A percentile compares a stretch with the other conserved stretches of the same genome.
Conservation (phyloP, 1,284 basidiomycete genomes). For the Fomitopsis pinicola region DNA sequence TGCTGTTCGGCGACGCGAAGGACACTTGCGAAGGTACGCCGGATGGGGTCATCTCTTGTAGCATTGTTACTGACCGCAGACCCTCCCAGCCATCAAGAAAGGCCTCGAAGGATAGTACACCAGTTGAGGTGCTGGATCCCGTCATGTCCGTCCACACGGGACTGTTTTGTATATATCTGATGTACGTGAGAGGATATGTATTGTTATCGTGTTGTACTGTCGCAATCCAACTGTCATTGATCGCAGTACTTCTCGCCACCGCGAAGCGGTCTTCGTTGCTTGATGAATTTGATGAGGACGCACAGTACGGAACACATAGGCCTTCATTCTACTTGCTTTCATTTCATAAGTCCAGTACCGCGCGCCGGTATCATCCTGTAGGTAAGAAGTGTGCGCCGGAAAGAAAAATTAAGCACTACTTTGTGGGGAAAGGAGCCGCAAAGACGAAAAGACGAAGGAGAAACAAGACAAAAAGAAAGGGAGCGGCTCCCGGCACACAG, state of each 20-base stretch:
- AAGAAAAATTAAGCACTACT: neutral
- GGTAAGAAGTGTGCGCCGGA: neutral
- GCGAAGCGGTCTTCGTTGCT: too few relatives aligned
- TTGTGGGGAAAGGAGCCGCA: neutral
- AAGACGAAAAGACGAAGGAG: neutral
- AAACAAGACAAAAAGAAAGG: neutral
- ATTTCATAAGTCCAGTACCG: neutral
- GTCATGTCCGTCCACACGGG: neutral
- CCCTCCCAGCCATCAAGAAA: conserved; percentile 19
- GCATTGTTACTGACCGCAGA: neutral
- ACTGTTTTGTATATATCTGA: neutral
- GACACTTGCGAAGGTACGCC: conserved; percentile 73
- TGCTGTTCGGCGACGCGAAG: conserved; percentile 87
- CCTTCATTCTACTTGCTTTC: neutral
- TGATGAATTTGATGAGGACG: too few relatives aligned
- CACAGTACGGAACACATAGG: too few relatives aligned
- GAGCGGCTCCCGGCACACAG: neutral
- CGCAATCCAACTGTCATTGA: neutral
- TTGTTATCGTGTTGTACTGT: neutral
- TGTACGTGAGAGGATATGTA: neutral
- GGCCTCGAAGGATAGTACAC: conserved; percentile 15
- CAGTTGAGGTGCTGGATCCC: neutral
- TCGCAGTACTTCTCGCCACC: too few relatives aligned
- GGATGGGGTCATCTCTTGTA: neutral
- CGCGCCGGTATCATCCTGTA: neutral